phyloP scores from a whole-genome alignment of 345 rosid genomes.

The Aquilaria sinensis region DNA sequence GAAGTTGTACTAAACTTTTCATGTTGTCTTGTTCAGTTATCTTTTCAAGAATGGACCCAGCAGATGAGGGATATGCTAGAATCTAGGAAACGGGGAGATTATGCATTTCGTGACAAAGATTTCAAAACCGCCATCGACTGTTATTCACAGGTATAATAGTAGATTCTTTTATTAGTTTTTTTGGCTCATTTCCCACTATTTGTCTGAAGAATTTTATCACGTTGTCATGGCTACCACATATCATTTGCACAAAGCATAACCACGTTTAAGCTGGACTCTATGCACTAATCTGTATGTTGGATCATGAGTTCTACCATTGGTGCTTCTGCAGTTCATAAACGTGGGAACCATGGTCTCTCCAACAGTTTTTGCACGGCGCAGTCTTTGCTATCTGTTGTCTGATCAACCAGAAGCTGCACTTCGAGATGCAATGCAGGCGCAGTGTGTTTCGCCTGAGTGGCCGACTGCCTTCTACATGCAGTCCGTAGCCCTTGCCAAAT shows the following conservation, averaged over 20 bases:
- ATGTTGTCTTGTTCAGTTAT: conserved; percentile 46
- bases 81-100: conserved; percentile 89
- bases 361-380: conserved; percentile 86
- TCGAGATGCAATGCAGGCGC: conserved; percentile 97
- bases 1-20: background rate
- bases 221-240: too few relatives aligned
- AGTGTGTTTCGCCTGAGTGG: conserved; percentile 80
- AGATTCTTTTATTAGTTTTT: too few relatives aligned
- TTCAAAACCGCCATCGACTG: conserved; percentile 85
- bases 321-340: conserved; percentile 60
- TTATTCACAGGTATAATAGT: conserved; percentile 73
- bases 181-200: too few relatives aligned
- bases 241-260: too few relatives aligned
- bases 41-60: conserved; percentile 98
- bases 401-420: conserved; percentile 91
- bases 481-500: conserved; percentile 91
- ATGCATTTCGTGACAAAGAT: conserved; percentile 91
- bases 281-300: too few relatives aligned
- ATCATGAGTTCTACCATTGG: background rate
- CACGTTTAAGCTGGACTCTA: too few relatives aligned
- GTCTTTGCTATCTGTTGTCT: conserved; percentile 79
- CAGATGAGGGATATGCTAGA: conserved; percentile 97
- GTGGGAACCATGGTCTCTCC: conserved; percentile 89
- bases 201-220: too few relatives aligned
- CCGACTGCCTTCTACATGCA: conserved; percentile 97